Base-by-base conservation (phyloP, 495 filamentous ascomycete genomes). In the Copromyces sp. region DNA sequence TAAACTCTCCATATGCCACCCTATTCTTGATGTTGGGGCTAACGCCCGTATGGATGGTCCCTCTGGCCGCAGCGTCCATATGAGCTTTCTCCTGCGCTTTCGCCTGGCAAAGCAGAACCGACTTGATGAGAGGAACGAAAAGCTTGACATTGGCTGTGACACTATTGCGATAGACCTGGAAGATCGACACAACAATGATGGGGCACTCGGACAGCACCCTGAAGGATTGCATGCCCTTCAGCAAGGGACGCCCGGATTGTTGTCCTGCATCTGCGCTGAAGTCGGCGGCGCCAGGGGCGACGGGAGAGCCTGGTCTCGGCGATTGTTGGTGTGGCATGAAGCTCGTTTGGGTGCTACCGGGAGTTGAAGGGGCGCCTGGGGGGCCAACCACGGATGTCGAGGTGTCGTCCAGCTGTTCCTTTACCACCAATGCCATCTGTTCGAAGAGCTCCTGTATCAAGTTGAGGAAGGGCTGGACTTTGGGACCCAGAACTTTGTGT, bases 141-240 rank as follows among this genome's bases (percentile, higher is more conserved):
- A 88, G 85, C 84, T 93, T 95, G 45, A 99, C 95, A 75, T 98
- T 98, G 53, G 87, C 86, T 35, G 87, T 83, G 3, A 97, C 95
- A 37, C 89, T 91, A 32, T 78, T 82, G 68, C 94, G 89, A 75
- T 99, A 93, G 3, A 93, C 91, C 81, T 98, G 95, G 82, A 99
- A 98, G 74, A 98, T 91, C 9, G 96, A 99, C 20, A 99, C 96
- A 39, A 99, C 96, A 72, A 98, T 98, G 73, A 99, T 99, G 2
- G 96, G 96, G 74, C 94, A 98, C 80, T 99, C 96, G 0, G 95
- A 93, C 17, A 98, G 87, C 41, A 99, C 96, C 81, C 98, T 99
- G 87, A 99, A 99, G 6, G 95, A 98, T 81, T 97, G 92, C 94
- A 98, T 97, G 20, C 96, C 95, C 79, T 91, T 94, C 47, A 93